Conservation (phyloP, 768 basidiomycete species). For the Ramaria sp. region DNA sequence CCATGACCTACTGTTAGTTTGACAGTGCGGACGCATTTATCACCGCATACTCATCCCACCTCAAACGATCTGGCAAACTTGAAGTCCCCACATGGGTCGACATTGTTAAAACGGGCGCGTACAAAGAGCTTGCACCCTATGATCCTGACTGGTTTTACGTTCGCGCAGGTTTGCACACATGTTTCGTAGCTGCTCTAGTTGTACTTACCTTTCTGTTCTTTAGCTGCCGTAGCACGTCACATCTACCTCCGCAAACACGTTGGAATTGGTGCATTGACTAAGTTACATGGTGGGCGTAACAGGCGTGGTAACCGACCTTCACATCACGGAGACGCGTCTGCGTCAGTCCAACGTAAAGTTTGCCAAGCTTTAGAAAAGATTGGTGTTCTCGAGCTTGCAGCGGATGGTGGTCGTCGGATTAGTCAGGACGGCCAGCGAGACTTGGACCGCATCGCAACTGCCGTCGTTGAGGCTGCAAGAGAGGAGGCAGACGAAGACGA, state of each 20-base stretch:
- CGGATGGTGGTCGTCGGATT: constrained; percentile 92
- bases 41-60: constrained; percentile 85
- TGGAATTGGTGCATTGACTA: constrained; percentile 85
- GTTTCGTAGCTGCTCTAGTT: neutral
- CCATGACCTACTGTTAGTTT: neutral
- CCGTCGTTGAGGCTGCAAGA: constrained; percentile 70
- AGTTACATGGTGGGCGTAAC: constrained; percentile 95
- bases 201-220: neutral
- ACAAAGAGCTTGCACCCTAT: constrained; percentile 98
- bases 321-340: constrained; percentile 81
- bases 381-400: constrained; percentile 88
- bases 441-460: constrained; percentile 87
- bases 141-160: constrained; percentile 99
- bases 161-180: constrained; percentile 70
- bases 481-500: constrained; percentile 67
- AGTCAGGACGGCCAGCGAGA: constrained; percentile 95
- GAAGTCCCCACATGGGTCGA: constrained; percentile 99
- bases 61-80: constrained; percentile 98
- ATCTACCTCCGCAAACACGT: constrained; percentile 99
- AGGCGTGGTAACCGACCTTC: constrained; percentile 94
- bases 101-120: constrained; percentile 94
- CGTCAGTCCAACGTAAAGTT: constrained; percentile 86
- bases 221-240: constrained; percentile 95
- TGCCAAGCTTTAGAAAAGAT: constrained; percentile 99
- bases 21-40: constrained; percentile 89